Base-by-base conservation (phyloP, 139 green algal genomes). In the Micractinium sp. region DNA sequence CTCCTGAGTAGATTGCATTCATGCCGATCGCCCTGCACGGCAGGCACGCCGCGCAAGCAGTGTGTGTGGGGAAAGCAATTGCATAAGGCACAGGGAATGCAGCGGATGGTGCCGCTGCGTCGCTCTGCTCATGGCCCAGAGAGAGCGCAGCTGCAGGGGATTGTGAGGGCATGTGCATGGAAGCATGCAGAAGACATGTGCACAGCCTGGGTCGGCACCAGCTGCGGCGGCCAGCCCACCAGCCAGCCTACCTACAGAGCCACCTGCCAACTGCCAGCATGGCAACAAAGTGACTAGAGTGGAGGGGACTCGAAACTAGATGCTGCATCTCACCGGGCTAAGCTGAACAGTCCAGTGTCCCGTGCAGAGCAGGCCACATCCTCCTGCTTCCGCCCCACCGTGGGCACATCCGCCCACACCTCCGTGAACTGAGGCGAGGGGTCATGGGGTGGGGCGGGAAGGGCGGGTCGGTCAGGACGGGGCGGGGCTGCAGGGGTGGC, bases 371-470 rank as follows among this genome's bases (percentile, higher is more conserved):
- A 94, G 29, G 85, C 75, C 36, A 91, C 74, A 23, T 77, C 47
- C 69, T 93, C 92, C 14, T 79, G 12, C 85, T 93, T 92, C 66
- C 25, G 77, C 27, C 91, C 91, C 15, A 86, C 47, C 25, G 76
- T 82, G 31, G 78, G 36, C 25, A 31, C 63, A 3, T 82, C 53
- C 35, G 86, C 60, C 88, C 88, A 93, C 0, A 47, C 85, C 5
- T 78, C 60, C 73, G 81, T 63, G 77, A 91, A 89, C 90, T 88
- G 85, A 47, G 67, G 31, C 60, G 3, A 63, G 18, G 23, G 33
- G 2, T 38, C 23, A 18, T 0, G 71, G 25, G 25, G 71, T 38
- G n/a, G 71, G 71, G 20, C 20, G n/a, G 71, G 71, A 2, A 78
- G 27, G 29, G 71, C 20, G 71, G 39, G 31, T 23, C 1, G 71